Base-by-base conservation (phyloP, 2,329 filamentous ascomycete species). In the Xylariaceae sp. region DNA sequence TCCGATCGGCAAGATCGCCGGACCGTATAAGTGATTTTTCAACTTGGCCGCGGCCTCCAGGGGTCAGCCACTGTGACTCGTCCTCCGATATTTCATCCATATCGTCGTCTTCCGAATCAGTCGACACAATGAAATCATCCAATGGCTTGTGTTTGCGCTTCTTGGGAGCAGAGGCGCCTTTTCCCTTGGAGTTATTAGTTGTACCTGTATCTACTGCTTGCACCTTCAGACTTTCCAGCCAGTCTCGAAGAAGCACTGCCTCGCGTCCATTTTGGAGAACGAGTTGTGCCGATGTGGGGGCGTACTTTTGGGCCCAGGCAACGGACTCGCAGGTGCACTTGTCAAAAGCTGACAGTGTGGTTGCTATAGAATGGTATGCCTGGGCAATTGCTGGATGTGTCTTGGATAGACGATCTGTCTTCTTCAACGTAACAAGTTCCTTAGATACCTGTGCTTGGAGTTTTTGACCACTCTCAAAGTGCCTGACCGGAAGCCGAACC, bases 261-360 rank as follows among this genome's bases (percentile, higher is more conserved):
- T 97, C 90, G 50, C 78, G 82, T 2, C 88, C 88, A 13, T 78
- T 72, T 68, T 97, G 92, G 9, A 99, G 77, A 0, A 97, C 86
- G 59, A 93, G 85, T 3, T 77, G 77, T 2, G 90, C 86, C 42
- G 75, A 78, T 30, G 73, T 75, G 0, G 94, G 94, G 0, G 89
- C 84, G 74, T 97, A 96, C 69, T 97, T 97, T 47, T 93, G 87
- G 1, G 80, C 73, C 94, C 94, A 99, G 7, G 84, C 75, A 34
- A 81, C 75, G 1, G 78, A 79, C 69, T 97, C 93, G 66, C 89
- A 96, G 53, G 81, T 82, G 7, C 87, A 89, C 62, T 77, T 82
- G 71, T 99, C 94, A 68, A 92, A 97, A 0, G 92, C 86, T 3
- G 89, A 92, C 10, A 92, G 77, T 0, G 79, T 79, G 1, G 78